These are phyloP conservation scores for Botrytis sinoallii DNA, from an alignment of 2,329 filamentous ascomycete species.

Conservation along the genomic window DNA sequence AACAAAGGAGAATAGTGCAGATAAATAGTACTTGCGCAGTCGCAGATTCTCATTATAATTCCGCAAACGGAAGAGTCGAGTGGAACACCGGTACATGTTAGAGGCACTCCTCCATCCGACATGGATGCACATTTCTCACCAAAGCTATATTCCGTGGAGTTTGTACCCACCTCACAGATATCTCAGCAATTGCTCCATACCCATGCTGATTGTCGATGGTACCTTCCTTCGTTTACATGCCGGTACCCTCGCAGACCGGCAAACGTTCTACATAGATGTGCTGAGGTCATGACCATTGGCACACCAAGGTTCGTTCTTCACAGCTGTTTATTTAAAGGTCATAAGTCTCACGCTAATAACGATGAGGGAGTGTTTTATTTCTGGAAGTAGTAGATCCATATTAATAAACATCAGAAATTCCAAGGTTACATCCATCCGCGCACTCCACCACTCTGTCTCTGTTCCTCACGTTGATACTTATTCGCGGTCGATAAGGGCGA, in stretches of 20 bases:
- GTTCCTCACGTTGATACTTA: background rate
- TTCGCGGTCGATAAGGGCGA: too few relatives aligned
- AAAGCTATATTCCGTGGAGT: fast-evolving
- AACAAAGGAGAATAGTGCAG: background rate
- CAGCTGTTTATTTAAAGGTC: fast-evolving
- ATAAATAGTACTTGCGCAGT: background rate
- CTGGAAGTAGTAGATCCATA: background rate
- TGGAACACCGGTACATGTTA: background rate
- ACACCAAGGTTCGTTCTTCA: background rate
- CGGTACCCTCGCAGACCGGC: background rate
- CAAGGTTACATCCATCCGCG: too few relatives aligned
- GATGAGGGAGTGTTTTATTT: background rate
- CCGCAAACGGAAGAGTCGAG: fast-evolving
- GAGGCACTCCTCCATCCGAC: background rate
- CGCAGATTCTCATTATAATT: background rate
- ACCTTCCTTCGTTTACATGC: fast-evolving
- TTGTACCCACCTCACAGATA: fast-evolving
- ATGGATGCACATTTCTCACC: fast-evolving
- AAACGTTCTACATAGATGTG: background rate
- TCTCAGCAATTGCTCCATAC: too few relatives aligned
- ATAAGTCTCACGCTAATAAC: fast-evolving
- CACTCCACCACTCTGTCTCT: background rate
- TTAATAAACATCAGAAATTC: background rate
- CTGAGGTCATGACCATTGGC: fast-evolving
- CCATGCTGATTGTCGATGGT: background rate